phyloP scores from a whole-genome alignment of 371 early-diverging fungal genomes.

The Mucor plumbeus region DNA sequence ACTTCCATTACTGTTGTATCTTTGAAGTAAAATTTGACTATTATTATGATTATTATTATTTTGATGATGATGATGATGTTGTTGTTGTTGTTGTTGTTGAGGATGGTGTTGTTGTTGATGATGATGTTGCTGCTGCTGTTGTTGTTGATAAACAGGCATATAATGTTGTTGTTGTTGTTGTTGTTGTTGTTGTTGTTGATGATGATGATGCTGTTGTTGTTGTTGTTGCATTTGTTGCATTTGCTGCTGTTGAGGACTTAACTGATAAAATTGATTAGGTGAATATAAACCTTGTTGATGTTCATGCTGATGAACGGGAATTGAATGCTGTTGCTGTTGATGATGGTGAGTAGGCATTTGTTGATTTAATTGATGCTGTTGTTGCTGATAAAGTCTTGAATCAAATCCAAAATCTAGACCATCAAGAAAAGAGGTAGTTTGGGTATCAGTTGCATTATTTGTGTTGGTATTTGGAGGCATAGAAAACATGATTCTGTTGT shows the following conservation, averaged over 20 bases:
- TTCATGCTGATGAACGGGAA: slow-evolving; percentile 5
- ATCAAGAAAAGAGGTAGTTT: slow-evolving; percentile 19
- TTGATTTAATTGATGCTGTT: neutral
- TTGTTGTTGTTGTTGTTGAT: slow-evolving; percentile 10
- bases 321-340: slow-evolving; percentile 1
- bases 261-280: neutral
- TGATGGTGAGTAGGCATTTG: neutral
- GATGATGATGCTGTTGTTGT: slow-evolving; percentile 9
- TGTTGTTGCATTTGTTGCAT: slow-evolving; percentile 4
- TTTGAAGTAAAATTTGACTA: slow-evolving; percentile 22
- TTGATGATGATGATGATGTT: slow-evolving; percentile 13
- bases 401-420: slow-evolving; percentile 15
- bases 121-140: neutral
- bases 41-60: slow-evolving; percentile 8
- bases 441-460: slow-evolving; percentile 9
- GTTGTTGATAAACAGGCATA: neutral
- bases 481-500: slow-evolving; percentile 11
- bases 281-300: neutral
- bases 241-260: slow-evolving; percentile 5
- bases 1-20: slow-evolving; percentile 28
- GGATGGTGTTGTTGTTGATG: slow-evolving; percentile 13
- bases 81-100: slow-evolving; percentile 12
- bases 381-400: neutral
- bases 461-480: slow-evolving; percentile 2
- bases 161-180: neutral